A percentile compares a stretch with the other conserved stretches of the same genome.
phyloP scores from a whole-genome alignment of 306 rosid genomes.

The Prunus armeniaca region DNA sequence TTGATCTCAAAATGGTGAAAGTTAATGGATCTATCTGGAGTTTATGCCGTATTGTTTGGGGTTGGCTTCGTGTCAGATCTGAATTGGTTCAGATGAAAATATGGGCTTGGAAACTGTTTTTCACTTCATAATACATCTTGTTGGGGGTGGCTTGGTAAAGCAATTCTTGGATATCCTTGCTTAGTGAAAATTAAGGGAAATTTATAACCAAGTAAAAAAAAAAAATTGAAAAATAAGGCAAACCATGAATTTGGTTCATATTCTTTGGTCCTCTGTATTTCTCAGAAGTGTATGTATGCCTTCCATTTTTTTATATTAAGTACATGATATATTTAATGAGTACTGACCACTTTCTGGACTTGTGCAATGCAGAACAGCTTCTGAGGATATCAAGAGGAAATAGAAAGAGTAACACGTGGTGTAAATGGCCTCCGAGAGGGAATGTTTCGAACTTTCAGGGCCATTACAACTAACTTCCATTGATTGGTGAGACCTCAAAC shows the following conservation, averaged over 20 bases:
- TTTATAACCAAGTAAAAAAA: no score
- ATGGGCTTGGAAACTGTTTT: neutral
- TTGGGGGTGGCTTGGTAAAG: no score
- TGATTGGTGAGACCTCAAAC: conserved; percentile 56
- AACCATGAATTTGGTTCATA: neutral
- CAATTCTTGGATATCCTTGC: no score
- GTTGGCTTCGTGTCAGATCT: conserved; percentile 2
- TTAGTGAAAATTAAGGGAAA: no score
- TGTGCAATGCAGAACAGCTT: conserved; percentile 19
- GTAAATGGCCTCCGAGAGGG: conserved; percentile 71
- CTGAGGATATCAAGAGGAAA: conserved; percentile 29
- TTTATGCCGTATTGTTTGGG: no score
- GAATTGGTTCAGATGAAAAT: neutral
- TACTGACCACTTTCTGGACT: neutral
- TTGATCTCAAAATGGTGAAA: neutral
- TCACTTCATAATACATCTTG: no score
- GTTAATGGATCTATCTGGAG: neutral
- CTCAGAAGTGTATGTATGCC: neutral
- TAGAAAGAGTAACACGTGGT: conserved; percentile 3
- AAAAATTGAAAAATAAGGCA: no score
- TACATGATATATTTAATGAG: neutral
- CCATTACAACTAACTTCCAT: conserved; percentile 71
- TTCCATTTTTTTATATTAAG: neutral
- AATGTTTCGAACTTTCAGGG: conserved; percentile 68
- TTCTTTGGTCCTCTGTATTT: neutral